Percentiles rank a stretch among this genome's conserved stretches.
phyloP scores from a whole-genome alignment of 331 rosid species.

The Quercus phellos region DNA sequence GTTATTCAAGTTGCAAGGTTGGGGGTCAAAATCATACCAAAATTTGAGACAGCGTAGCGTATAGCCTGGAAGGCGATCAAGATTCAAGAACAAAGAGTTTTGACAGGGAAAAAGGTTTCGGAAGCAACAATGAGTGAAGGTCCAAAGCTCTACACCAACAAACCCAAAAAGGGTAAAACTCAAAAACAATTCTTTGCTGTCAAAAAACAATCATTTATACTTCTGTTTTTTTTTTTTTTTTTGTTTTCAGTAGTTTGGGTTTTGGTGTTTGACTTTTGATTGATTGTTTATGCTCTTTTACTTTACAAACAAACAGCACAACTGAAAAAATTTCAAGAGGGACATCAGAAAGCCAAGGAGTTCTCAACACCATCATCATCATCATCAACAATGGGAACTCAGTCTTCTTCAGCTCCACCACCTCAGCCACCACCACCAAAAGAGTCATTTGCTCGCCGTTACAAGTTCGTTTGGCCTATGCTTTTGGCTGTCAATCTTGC shows the following conservation, averaged over 20 bases:
- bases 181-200: background rate
- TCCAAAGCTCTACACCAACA: slow-evolving; percentile 61
- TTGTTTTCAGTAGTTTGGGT: background rate
- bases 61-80: background rate
- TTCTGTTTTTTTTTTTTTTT: background rate
- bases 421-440: slow-evolving; percentile 55
- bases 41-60: no score
- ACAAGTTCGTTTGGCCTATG: slow-evolving; percentile 80
- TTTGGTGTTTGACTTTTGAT: slow-evolving; percentile 3
- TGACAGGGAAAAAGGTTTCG: background rate
- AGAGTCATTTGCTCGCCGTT: slow-evolving; percentile 76
- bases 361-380: slow-evolving; percentile 34
- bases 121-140: slow-evolving; percentile 48
- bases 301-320: slow-evolving; percentile 34
- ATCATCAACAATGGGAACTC: slow-evolving; percentile 31
- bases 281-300: background rate
- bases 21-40: no score
- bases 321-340: slow-evolving; percentile 53
- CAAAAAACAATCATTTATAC: background rate
- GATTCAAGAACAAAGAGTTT: background rate
- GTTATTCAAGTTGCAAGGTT: no score
- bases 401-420: slow-evolving; percentile 31
- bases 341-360: slow-evolving; percentile 32
- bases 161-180: slow-evolving; percentile 69
- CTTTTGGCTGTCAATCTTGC: slow-evolving; percentile 80